Evolutionary conservation across 441 rosid genomes (phyloP), one percentile per base, ranked within the genome.

Genomic region (Pelargonium citronellum): DNA sequence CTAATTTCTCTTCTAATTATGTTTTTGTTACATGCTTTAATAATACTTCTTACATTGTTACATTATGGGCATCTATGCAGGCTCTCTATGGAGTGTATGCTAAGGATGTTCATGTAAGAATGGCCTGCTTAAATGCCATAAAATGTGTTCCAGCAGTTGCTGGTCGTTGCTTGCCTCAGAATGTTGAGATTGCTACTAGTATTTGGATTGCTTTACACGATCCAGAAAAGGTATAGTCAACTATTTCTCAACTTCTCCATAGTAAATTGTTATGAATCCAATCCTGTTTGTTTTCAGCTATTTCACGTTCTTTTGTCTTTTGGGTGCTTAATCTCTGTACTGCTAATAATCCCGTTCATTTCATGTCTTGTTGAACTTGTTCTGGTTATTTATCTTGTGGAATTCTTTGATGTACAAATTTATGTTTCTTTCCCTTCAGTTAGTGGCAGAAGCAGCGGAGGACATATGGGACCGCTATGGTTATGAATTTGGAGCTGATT

Each of bases 391-490:
- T 12, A 11, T 64, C 11, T 64, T 46, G 58, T 44, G 19, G 1
- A 9, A 46, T 44, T 13, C 22, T 73, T 44, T 51, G 22, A 19
- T 67, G 39, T 43, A 34, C 34, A 12, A 46, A 60, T 27, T 75
- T 69, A 37, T 24, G 16, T 37, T 62, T 43, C 55, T 64, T 11
- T 84, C 63, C 64, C 69, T 82, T 78, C 91, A 93, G 99, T 78
- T 87, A 49, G 83, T 93, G 76, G 96, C 99, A 65, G 96, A 87
- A 86, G 79, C 91, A 74, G 96, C 97, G 44, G 99, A 96, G 79
- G 96, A 89, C 85, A 68, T 96, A 70, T 96, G 98, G 99, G 97
- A 95, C 75, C 87, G 91, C 78, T 96, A 93, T 87, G 98, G 97
- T 64, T 63, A 84, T 78, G 98, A 91, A 30, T 80, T 91, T 68